These are phyloP conservation scores for Fraxinus platypoda DNA, from an alignment of 305 asterid genomes.

Conservation along the genomic window DNA sequence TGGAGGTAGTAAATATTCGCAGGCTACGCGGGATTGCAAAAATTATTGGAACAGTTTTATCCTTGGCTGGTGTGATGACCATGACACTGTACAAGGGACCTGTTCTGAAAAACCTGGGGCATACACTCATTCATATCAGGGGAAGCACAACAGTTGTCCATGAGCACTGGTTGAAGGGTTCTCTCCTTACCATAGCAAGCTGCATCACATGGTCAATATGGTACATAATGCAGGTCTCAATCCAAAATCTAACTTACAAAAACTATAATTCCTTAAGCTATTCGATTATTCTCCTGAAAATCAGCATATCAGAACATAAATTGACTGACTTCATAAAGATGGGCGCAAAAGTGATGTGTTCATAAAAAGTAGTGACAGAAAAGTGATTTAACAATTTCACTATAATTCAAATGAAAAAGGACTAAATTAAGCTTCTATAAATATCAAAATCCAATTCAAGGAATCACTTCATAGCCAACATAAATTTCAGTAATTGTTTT, in stretches of 20 bases:
- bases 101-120: constrained; percentile 37
- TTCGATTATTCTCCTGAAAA: not conserved
- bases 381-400: no score
- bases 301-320: not conserved
- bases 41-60: constrained; percentile 49
- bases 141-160: constrained; percentile 37
- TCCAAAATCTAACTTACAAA: constrained; percentile 4
- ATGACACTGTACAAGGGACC: constrained; percentile 73
- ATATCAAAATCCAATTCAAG: not conserved
- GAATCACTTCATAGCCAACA: not conserved
- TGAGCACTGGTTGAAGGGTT: constrained; percentile 58
- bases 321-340: not conserved
- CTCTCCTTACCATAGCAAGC: constrained; percentile 53
- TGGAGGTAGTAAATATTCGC: constrained; percentile 51
- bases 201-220: constrained; percentile 67
- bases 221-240: constrained; percentile 73
- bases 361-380: not conserved
- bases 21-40: constrained; percentile 60
- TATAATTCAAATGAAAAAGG: not conserved
- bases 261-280: not conserved
- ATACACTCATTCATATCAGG: constrained; percentile 37
- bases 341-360: not conserved
- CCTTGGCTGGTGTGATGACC: constrained; percentile 63
- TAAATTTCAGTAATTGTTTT: not conserved
- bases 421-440: not conserved